phyloP scores from a whole-genome alignment of 148 eudicot genomes.

The Rhododendron molle region DNA sequence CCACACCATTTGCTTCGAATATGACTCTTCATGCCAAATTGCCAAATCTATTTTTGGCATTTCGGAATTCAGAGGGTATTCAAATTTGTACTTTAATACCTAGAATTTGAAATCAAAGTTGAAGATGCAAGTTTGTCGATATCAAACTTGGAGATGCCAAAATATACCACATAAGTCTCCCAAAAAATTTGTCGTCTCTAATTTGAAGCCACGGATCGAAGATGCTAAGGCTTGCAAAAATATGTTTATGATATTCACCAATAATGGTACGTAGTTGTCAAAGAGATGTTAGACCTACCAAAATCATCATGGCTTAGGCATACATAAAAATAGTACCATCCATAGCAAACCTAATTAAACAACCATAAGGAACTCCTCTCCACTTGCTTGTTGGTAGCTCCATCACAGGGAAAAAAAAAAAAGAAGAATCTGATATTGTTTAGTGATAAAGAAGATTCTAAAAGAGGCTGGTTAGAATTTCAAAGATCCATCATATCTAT shows the following conservation, averaged over 20 bases:
- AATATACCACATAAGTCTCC: not conserved
- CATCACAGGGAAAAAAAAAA: not conserved
- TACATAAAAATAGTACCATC: not conserved
- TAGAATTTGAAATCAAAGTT: not conserved
- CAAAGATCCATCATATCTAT: not conserved
- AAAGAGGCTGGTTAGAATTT: not conserved
- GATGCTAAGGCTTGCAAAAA: not conserved
- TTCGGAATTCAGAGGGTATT: too few relatives aligned
- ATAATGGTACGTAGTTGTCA: not conserved
- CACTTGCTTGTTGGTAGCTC: conserved; percentile 15
- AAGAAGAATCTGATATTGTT: conserved; percentile 3
- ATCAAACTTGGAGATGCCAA: too few relatives aligned
- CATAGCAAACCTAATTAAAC: not conserved
- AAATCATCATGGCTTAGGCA: not conserved
- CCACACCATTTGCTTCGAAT: too few relatives aligned
- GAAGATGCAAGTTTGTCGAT: not conserved
- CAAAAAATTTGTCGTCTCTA: not conserved
- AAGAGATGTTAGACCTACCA: not conserved
- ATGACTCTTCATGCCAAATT: too few relatives aligned
- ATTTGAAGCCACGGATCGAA: not conserved
- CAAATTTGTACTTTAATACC: too few relatives aligned
- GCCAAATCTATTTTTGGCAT: too few relatives aligned
- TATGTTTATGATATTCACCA: not conserved
- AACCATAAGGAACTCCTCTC: not conserved
- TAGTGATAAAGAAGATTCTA: conserved; percentile 9